Evolutionary conservation across 1,284 basidiomycete genomes (phyloP).

Genomic region (Exobasidium cylindrosporum): DNA sequence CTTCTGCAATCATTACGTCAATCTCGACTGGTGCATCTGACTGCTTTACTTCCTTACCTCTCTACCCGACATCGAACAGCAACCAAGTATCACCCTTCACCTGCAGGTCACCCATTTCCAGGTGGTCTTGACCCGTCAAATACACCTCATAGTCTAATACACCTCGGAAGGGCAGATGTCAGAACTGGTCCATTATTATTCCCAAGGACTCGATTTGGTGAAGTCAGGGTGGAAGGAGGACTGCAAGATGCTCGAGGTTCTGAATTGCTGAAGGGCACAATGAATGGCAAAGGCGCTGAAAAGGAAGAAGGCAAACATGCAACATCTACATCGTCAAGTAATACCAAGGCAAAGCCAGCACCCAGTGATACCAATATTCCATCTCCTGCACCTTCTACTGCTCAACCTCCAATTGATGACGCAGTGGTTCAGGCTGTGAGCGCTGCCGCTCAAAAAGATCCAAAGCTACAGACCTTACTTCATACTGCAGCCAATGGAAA

Average conservation of each 20-base stretch:
- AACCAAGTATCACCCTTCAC: conserved; percentile 5
- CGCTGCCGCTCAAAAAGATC: conserved; percentile 29
- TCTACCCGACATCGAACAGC: conserved; percentile 13
- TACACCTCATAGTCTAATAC: conserved; percentile 32
- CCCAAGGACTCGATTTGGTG: conserved; percentile 13
- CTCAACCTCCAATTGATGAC: conserved; percentile 4
- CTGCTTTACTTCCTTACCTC: conserved; percentile 44
- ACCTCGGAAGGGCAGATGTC: conserved; percentile 42
- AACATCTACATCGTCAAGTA: background rate
- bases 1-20: conserved; percentile 50
- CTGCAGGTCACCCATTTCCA: conserved; percentile 2
- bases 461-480: conserved; percentile 37
- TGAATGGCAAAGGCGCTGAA: background rate
- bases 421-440: conserved; percentile 7
- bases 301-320: background rate
- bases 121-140: conserved; percentile 38
- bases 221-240: conserved; percentile 4
- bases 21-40: conserved; percentile 50
- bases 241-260: conserved; percentile 2
- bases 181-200: conserved; percentile 45
- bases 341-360: background rate
- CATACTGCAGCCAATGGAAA: conserved; percentile 39
- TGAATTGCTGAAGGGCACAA: background rate
- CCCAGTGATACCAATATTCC: background rate
- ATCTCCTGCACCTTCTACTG: conserved; percentile 7